Evolutionary conservation across 495 filamentous ascomycete species (phyloP).

Genomic region (Xylaria grammica): DNA sequence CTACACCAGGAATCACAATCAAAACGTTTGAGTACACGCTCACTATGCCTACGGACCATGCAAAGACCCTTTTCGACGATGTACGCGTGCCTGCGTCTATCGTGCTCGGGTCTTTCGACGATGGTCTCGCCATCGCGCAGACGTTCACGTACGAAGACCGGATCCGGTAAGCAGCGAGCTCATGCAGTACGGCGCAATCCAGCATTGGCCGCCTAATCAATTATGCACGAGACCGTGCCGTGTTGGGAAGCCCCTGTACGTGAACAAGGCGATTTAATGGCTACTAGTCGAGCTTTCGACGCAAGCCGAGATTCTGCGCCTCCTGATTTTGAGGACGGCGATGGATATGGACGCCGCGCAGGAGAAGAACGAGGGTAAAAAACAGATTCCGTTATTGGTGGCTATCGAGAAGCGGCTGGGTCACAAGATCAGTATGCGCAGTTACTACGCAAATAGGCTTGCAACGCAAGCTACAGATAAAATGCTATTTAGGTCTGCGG

Average conservation of each 20-base stretch:
- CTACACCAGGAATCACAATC: conserved; percentile 52
- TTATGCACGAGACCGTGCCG: conserved; percentile 55
- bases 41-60: conserved; percentile 65
- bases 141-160: conserved; percentile 69
- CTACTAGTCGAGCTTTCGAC: conserved; percentile 64
- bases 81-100: conserved; percentile 56
- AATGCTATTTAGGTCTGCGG: conserved; percentile 66
- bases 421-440: conserved; percentile 66
- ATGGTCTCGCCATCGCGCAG: conserved; percentile 62
- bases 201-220: conserved; percentile 60
- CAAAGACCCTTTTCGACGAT: conserved; percentile 54
- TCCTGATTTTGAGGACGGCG: conserved; percentile 65
- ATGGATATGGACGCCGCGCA: conserved; percentile 62
- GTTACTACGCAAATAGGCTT: conserved; percentile 66
- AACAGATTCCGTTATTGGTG: conserved; percentile 25
- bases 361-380: conserved; percentile 25
- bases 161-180: conserved; percentile 64
- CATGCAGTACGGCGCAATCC: conserved; percentile 60
- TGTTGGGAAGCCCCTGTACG: conserved; percentile 59
- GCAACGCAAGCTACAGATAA: conserved; percentile 63
- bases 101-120: conserved; percentile 52
- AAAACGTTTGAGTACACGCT: conserved; percentile 65
- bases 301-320: conserved; percentile 63
- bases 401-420: conserved; percentile 60
- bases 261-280: conserved; percentile 66